Percentiles rank a stretch among this genome's conserved stretches.
phyloP scores from a whole-genome alignment of 2,329 filamentous ascomycete species.

The Bertia moriformis region DNA sequence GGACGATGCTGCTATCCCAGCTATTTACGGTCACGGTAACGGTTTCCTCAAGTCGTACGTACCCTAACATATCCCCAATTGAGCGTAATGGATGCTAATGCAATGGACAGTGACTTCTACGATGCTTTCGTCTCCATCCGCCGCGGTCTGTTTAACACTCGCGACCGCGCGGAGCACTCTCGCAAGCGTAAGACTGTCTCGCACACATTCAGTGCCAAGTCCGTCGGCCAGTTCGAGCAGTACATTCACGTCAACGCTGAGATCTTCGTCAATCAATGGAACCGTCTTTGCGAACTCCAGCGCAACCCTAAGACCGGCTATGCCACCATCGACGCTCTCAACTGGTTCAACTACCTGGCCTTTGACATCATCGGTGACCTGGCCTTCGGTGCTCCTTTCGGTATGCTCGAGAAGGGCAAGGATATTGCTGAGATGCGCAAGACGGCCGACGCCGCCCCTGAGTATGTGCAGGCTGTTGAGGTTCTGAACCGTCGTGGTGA shows the following conservation, averaged over 20 bases:
- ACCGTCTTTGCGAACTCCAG: slow-evolving; percentile 35
- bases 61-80: not conserved
- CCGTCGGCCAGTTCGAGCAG: slow-evolving; percentile 70
- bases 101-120: slow-evolving; percentile 59
- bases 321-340: slow-evolving; percentile 56
- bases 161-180: slow-evolving; percentile 67
- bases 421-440: slow-evolving; percentile 63
- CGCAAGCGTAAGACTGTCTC: slow-evolving; percentile 80
- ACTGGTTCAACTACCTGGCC: slow-evolving; percentile 63
- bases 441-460: slow-evolving; percentile 42
- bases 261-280: slow-evolving; percentile 60
- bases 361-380: slow-evolving; percentile 38
- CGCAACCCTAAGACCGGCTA: slow-evolving; percentile 31
- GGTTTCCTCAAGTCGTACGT: slow-evolving; percentile 57
- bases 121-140: slow-evolving; percentile 81
- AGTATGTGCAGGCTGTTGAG: slow-evolving; percentile 67
- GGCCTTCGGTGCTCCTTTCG: slow-evolving; percentile 65
- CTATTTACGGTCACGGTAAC: slow-evolving; percentile 69
- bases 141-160: slow-evolving; percentile 77
- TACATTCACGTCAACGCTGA: slow-evolving; percentile 74
- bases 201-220: slow-evolving; percentile 75
- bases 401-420: slow-evolving; percentile 64
- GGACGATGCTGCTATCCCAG: slow-evolving; percentile 61
- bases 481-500: slow-evolving; percentile 80
- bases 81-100: no score